Evolutionary conservation across 495 filamentous ascomycete genomes (phyloP).

Genomic region (Pyrenopolyporus hunteri): DNA sequence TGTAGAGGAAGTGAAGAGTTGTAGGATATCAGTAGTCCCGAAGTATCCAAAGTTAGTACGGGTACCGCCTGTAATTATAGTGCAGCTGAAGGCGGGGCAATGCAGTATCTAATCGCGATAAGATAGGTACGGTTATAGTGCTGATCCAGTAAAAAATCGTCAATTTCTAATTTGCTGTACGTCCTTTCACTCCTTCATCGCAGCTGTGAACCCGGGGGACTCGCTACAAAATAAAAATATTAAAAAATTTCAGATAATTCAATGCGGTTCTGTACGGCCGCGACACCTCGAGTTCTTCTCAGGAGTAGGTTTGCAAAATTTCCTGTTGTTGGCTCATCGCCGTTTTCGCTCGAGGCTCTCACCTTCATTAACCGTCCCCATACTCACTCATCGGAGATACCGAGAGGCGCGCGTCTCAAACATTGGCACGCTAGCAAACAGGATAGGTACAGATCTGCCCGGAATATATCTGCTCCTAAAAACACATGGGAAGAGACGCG

Average conservation of each 20-base stretch:
- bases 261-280: slow-evolving; percentile 8
- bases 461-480: not conserved
- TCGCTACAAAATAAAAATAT: not conserved
- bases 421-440: not conserved
- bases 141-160: slow-evolving; percentile 24
- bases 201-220: not conserved
- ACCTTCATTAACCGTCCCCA: not conserved
- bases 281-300: slow-evolving; percentile 6
- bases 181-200: not conserved
- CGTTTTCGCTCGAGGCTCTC: not conserved
- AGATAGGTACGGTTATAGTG: not conserved
- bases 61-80: no score
- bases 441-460: not conserved
- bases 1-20: no score
- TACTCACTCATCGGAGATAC: not conserved
- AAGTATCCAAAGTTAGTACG: no score
- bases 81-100: no score
- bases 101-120: slow-evolving; percentile 4
- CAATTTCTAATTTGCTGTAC: slow-evolving; percentile 23
- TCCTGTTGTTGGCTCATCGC: not conserved
- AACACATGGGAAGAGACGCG: not conserved
- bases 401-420: not conserved
- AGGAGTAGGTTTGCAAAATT: not conserved
- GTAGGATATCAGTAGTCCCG: no score
- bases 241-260: no score